A percentile compares a stretch with the other conserved stretches of the same genome.
phyloP scores from a whole-genome alignment of 208 protist species.

The Blastocrithidia nonstop region DNA sequence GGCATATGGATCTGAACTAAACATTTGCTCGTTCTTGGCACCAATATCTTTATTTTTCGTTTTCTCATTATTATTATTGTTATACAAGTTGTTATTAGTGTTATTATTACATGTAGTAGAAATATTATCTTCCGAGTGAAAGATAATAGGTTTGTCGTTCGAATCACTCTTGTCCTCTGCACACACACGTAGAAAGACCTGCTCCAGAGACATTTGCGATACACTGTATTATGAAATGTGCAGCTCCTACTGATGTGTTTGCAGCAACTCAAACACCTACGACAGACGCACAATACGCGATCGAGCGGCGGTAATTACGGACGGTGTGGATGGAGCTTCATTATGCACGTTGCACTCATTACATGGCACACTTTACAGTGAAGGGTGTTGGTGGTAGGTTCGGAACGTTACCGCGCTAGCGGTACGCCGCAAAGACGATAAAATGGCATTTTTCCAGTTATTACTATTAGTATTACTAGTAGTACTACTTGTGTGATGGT shows the following conservation, averaged over 20 bases:
- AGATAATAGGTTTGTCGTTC: background rate
- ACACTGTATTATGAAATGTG: slow-evolving; percentile 61
- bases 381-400: background rate
- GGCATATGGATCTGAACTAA: too few species aligned
- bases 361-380: background rate
- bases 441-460: too few species aligned
- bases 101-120: too few species aligned
- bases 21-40: too few species aligned
- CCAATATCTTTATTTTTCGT: too few species aligned
- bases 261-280: slow-evolving; percentile 22
- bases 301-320: slow-evolving; percentile 1
- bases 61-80: too few species aligned
- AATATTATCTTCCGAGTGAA: too few species aligned
- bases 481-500: too few species aligned
- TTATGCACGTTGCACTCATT: background rate
- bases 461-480: too few species aligned
- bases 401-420: too few species aligned
- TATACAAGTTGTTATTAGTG: slow-evolving; percentile 4
- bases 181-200: slow-evolving; percentile 45
- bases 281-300: slow-evolving; percentile 14
- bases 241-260: slow-evolving; percentile 12
- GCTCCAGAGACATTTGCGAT: slow-evolving; percentile 50
- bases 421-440: too few species aligned
- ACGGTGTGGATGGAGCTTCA: background rate
- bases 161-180: slow-evolving; percentile 6